Conservation (phyloP, 495 filamentous ascomycete genomes). For the Endocarpon pusillum region DNA sequence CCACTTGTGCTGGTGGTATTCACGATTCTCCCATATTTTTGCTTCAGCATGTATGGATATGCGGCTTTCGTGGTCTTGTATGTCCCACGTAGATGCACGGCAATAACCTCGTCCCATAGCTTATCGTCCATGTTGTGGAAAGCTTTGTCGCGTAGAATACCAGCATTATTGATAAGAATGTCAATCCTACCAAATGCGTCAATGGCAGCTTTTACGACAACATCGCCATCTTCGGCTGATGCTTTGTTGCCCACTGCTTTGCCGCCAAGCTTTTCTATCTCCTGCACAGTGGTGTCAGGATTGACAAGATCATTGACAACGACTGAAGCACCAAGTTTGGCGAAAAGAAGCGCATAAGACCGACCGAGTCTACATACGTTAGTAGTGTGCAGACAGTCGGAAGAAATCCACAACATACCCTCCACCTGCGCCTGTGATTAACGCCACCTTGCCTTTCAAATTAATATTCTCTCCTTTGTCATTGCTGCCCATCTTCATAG, state of each 20-base stretch:
- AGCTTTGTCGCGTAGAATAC: conserved; percentile 93
- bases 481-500: conserved; percentile 58
- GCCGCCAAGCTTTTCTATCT: conserved; percentile 80
- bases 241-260: conserved; percentile 89
- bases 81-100: conserved; percentile 85
- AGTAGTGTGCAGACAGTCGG: background rate
- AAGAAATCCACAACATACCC: conserved; percentile 30
- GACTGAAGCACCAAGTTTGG: conserved; percentile 72
- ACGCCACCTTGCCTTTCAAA: conserved; percentile 79
- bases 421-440: conserved; percentile 85
- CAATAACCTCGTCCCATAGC: conserved; percentile 81
- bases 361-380: conserved; percentile 53
- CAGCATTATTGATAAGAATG: conserved; percentile 91
- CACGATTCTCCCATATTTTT: conserved; percentile 93
- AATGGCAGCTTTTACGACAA: conserved; percentile 80
- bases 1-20: conserved; percentile 94
- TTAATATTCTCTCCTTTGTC: conserved; percentile 60
- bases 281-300: conserved; percentile 80
- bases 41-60: conserved; percentile 95
- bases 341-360: conserved; percentile 80
- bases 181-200: conserved; percentile 90
- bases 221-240: conserved; percentile 84
- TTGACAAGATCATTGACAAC: conserved; percentile 92
- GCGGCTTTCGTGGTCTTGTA: conserved; percentile 96
- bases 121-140: conserved; percentile 95